A percentile compares a stretch with the other conserved stretches of the same genome.
Evolutionary conservation across 2,329 filamentous ascomycete species (phyloP).

Genomic region (Alternaria brassicae): DNA sequence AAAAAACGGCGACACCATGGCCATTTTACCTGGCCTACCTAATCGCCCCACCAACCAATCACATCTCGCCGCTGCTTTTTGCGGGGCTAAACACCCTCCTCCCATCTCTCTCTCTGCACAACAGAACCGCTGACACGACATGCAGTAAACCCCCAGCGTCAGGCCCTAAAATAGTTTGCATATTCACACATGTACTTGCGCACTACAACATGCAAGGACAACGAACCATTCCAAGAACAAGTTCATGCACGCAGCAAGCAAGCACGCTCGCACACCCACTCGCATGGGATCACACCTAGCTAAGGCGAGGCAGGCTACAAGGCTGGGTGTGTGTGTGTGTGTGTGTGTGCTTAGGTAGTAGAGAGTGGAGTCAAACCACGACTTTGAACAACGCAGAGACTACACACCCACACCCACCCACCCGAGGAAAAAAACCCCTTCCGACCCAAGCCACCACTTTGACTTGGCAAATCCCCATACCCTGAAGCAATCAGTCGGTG

Average conservation of each 20-base stretch:
- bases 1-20: slow-evolving; percentile 1
- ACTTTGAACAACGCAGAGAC: slow-evolving; percentile 29
- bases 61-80: slow-evolving; percentile 12
- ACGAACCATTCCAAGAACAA: slow-evolving; percentile 27
- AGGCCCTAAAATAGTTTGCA: slow-evolving; percentile 16
- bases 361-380: no score
- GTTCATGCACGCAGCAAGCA: slow-evolving; percentile 29
- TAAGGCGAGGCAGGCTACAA: slow-evolving; percentile 26
- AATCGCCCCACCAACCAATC: neutral
- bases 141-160: neutral
- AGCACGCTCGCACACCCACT: slow-evolving; percentile 11
- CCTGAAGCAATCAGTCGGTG: slow-evolving; percentile 25
- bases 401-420: slow-evolving; percentile 21
- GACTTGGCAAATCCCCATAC: neutral
- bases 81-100: slow-evolving; percentile 21
- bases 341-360: no score
- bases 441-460: neutral
- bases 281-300: neutral
- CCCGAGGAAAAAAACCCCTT: slow-evolving; percentile 1
- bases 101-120: slow-evolving; percentile 16
- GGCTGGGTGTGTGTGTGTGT: no score
- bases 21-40: neutral
- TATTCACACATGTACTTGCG: neutral
- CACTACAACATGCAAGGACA: slow-evolving; percentile 17
- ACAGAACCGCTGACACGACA: slow-evolving; percentile 17